Conservation (phyloP, 495 filamentous ascomycete genomes). For the Hyaloscypha finlandica region DNA sequence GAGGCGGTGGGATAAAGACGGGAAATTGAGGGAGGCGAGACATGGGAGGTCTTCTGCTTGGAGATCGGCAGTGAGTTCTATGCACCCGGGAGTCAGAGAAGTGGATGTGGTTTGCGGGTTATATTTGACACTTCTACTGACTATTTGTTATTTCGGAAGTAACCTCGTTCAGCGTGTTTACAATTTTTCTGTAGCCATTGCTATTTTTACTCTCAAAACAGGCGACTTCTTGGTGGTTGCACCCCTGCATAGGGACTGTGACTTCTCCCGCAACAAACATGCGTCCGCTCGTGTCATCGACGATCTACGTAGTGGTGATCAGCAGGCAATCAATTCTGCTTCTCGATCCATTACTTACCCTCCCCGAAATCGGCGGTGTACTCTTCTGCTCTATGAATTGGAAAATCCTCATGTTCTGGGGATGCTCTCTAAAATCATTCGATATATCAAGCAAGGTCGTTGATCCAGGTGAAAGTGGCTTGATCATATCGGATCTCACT, state of each 20-base stretch:
- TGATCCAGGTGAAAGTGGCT: conserved; percentile 5
- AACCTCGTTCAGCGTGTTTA: neutral
- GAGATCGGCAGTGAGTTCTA: neutral
- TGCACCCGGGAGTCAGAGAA: neutral
- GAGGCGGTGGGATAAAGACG: neutral
- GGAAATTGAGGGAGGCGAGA: conserved; percentile 11
- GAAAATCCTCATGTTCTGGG: conserved; percentile 7
- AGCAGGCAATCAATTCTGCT: neutral
- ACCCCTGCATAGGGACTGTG: neutral
- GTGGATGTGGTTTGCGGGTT: neutral
- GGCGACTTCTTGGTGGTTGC: neutral
- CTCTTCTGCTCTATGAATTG: conserved; percentile 16
- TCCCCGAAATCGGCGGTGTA: neutral
- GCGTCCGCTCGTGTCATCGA: neutral
- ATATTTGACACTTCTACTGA: conserved; percentile 1
- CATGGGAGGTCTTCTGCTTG: conserved; percentile 9
- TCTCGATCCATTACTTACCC: neutral
- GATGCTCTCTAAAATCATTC: conserved; percentile 17
- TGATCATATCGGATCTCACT: neutral
- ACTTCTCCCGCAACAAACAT: neutral
- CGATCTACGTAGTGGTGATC: neutral
- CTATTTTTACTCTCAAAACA: neutral
- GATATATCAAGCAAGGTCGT: conserved; percentile 4
- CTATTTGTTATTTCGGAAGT: conserved; percentile 2
- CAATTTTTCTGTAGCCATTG: neutral